Evolutionary conservation across 306 rosid species (phyloP).

Genomic region (Pyrus pyrifolia): DNA sequence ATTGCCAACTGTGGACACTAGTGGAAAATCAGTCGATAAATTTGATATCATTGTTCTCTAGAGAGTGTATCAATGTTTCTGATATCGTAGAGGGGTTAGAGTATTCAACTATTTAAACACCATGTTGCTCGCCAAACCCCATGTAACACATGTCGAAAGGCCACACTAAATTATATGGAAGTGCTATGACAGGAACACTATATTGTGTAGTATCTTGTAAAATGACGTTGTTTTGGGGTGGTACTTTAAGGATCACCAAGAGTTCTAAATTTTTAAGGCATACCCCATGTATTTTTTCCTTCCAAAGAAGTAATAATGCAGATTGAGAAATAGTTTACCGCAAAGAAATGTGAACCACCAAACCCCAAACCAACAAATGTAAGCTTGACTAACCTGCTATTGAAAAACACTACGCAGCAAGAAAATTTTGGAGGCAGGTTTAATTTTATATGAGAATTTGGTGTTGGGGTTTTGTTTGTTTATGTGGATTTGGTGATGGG

Average conservation of each 20-base stretch:
- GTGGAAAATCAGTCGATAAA: conserved; percentile 3
- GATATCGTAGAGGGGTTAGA: neutral
- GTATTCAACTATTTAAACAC: neutral
- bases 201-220: neutral
- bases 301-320: neutral
- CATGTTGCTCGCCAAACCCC: neutral
- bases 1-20: conserved; percentile 14
- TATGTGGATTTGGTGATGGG: neutral
- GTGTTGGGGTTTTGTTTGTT: neutral
- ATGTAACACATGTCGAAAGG: neutral
- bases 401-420: neutral
- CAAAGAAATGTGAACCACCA: neutral
- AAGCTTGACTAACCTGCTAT: neutral
- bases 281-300: no score
- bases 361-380: neutral
- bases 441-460: neutral
- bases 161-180: neutral
- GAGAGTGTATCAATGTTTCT: neutral
- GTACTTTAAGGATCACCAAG: neutral
- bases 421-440: neutral
- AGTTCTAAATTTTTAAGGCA: no score
- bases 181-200: neutral
- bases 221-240: neutral
- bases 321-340: neutral
- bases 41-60: neutral